phyloP scores from a whole-genome alignment of 2,329 filamentous ascomycete species.

The Monosporascus sp. region DNA sequence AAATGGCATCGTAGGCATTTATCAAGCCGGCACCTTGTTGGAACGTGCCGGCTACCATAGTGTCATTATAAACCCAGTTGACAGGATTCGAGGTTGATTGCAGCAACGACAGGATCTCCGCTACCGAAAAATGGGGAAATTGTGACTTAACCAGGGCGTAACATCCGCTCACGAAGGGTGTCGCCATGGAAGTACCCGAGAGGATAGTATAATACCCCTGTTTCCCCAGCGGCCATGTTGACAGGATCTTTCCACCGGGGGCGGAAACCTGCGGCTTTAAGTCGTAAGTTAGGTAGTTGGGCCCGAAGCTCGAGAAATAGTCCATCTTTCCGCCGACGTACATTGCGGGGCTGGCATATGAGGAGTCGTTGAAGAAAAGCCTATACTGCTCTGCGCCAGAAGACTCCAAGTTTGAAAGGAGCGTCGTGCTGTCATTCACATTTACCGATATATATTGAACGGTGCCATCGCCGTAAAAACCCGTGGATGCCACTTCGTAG shows the following conservation, averaged over 20 bases:
- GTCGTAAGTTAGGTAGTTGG: conserved; percentile 15
- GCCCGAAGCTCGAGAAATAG: conserved; percentile 17
- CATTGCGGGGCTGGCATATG: conserved; percentile 10
- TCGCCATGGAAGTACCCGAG: conserved; percentile 32
- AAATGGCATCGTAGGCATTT: conserved; percentile 26
- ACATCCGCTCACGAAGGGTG: conserved; percentile 27
- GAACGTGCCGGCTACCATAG: conserved; percentile 21
- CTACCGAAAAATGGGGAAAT: conserved; percentile 19
- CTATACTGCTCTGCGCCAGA: conserved; percentile 9
- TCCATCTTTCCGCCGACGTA: conserved; percentile 13
- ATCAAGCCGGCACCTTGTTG: conserved; percentile 32
- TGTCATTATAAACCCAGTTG: conserved; percentile 20
- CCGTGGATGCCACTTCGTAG: conserved; percentile 13
- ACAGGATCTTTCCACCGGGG: conserved; percentile 30
- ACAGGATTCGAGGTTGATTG: conserved; percentile 24
- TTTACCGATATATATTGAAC: conserved; percentile 8
- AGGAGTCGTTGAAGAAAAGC: conserved; percentile 12
- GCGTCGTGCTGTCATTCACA: conserved; percentile 4
- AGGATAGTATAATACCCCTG: conserved; percentile 28
- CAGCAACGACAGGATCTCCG: conserved; percentile 24
- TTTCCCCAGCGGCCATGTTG: conserved; percentile 26
- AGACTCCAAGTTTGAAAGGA: conserved; percentile 7
- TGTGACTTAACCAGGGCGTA: conserved; percentile 31
- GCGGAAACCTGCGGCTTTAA: conserved; percentile 28
- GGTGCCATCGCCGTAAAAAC: conserved; percentile 9